Conservation (phyloP, 2,329 filamentous ascomycete genomes). For the Fusarium sarcochroum region DNA sequence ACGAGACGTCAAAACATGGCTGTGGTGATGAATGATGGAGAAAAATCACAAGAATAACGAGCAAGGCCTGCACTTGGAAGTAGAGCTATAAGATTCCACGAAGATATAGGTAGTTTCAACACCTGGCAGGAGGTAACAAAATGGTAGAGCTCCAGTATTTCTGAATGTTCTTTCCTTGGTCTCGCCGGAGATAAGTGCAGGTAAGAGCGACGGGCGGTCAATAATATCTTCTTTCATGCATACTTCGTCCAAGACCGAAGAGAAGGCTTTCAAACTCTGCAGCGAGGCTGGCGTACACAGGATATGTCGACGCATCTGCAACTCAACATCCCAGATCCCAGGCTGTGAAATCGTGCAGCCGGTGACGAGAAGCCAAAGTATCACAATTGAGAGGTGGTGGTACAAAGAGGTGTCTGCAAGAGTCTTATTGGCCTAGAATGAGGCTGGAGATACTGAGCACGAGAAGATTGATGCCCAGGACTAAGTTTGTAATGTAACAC, state of each 20-base stretch:
- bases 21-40: slow-evolving; percentile 51
- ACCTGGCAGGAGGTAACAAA: slow-evolving; percentile 17
- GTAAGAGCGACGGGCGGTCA: slow-evolving; percentile 9
- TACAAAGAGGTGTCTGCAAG: slow-evolving; percentile 30
- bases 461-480: slow-evolving; percentile 11
- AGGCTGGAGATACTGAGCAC: slow-evolving; percentile 13
- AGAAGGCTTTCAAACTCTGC: slow-evolving; percentile 2
- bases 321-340: slow-evolving; percentile 7
- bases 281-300: slow-evolving; percentile 13
- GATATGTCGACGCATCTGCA: slow-evolving; percentile 15
- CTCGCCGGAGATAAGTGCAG: not conserved
- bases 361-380: slow-evolving; percentile 24
- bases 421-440: slow-evolving; percentile 6
- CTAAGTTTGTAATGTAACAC: slow-evolving; percentile 6
- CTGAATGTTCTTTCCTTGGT: slow-evolving; percentile 17
- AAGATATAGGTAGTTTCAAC: not conserved
- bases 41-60: slow-evolving; percentile 27
- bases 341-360: slow-evolving; percentile 17
- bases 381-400: slow-evolving; percentile 31
- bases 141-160: not conserved
- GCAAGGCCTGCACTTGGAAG: not conserved
- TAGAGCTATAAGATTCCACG: not conserved
- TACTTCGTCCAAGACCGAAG: slow-evolving; percentile 6
- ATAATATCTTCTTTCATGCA: slow-evolving; percentile 13
- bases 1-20: slow-evolving; percentile 57